Evolutionary conservation across 1,284 basidiomycete species (phyloP).

Genomic region (Stereum hirsutum): DNA sequence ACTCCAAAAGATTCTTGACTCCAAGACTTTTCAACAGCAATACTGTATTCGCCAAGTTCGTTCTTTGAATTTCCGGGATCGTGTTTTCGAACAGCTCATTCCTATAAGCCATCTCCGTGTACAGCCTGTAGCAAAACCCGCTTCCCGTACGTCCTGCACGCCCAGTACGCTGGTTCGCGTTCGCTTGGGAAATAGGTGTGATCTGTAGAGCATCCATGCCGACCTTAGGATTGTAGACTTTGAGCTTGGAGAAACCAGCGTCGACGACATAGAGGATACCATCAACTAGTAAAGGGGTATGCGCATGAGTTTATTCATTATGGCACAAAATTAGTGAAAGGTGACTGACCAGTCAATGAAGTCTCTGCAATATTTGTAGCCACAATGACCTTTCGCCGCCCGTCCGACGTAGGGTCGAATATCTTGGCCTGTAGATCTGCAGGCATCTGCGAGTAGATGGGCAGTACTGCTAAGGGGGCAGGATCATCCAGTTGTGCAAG

Average conservation of each 20-base stretch:
- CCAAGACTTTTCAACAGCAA: constrained; percentile 97
- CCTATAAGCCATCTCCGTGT: constrained; percentile 94
- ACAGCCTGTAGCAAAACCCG: constrained; percentile 93
- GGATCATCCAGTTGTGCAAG: constrained; percentile 88
- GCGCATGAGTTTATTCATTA: background rate
- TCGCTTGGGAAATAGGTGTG: constrained; percentile 97
- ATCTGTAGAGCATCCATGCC: constrained; percentile 99
- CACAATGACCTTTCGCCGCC: constrained; percentile 92
- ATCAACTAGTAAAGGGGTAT: constrained; percentile 62
- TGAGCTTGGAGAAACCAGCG: constrained; percentile 93
- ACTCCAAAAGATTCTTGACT: constrained; percentile 95
- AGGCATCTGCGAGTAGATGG: constrained; percentile 99
- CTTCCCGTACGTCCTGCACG: constrained; percentile 94
- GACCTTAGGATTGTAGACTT: constrained; percentile 98
- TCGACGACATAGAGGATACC: constrained; percentile 98
- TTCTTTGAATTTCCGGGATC: constrained; percentile 96
- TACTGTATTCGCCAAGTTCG: constrained; percentile 91
- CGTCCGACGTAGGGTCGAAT: constrained; percentile 91
- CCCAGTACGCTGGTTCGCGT: constrained; percentile 92
- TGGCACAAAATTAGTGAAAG: background rate
- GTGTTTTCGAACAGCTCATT: constrained; percentile 98
- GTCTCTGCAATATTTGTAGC: constrained; percentile 99
- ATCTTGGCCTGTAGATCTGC: constrained; percentile 98
- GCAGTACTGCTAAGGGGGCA: constrained; percentile 77
- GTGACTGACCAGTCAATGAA: constrained; percentile 72